Evolutionary conservation across 2,329 filamentous ascomycete species (phyloP), one percentile per base, ranked within the genome.

Genomic region (Xylariomycetidae sp.): DNA sequence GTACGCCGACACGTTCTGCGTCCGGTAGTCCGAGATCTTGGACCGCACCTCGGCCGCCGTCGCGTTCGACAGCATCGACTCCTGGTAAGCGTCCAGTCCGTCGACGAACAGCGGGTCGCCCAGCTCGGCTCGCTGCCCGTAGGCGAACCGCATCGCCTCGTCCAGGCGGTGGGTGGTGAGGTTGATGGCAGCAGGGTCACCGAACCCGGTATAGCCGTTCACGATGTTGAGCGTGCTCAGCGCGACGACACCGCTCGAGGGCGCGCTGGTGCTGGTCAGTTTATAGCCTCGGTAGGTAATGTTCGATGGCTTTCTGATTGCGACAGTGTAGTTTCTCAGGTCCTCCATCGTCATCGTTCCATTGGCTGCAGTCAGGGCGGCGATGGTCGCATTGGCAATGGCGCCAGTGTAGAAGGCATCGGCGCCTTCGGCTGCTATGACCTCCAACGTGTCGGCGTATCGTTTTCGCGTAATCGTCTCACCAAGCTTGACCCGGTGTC

Each of bases 281-380:
- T 77, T 85, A 55, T 78, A 83, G 6, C 82, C 83, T 5, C 81
- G 70, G 53, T 86, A 86, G 1, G 70, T 65, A 42, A 83, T 76
- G 25, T 72, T 58, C 0, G 75, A 67, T 0, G 78, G 72, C 12
- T 77, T 65, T 12, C 85, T 68, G 24, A 81, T 67, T 1, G 68
- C 72, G 0, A 89, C 60, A 0, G 72, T 79, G 56, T 93, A 94
- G 48, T 86, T 82, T 38, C 68, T 67, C 19, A 95, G 64, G 59
- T 96, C 90, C 0, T 78, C 71, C 2, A 92, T 54, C 0, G 85
- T 89, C 86, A 93, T 93, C 8, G 75, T 90, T 1, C 87, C 87
- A 34, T 81, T 80, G 0, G 66, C 57, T 0, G 63, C 66, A 40
- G 72, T 68, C 2, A 93, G 47, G 0, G 84, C 77, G 2, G 68